Evolutionary conservation across 2,329 filamentous ascomycete species (phyloP), one percentile per base, ranked within the genome.

Genomic region (Nothophaeocryptopus gaeumannii): DNA sequence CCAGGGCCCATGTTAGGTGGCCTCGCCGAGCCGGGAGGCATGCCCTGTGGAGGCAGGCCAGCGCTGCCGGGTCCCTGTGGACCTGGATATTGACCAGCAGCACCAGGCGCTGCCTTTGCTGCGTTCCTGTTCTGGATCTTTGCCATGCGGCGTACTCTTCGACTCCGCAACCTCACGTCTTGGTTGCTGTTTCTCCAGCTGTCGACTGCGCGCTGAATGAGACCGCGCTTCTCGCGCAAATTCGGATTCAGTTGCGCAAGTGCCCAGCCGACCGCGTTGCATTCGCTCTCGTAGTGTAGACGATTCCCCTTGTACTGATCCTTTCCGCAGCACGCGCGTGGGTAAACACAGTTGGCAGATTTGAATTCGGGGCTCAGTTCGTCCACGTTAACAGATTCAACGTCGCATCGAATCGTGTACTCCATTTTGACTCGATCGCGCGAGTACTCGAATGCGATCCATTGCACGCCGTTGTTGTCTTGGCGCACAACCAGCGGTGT

Each of bases 121-220:
- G 58, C 52, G 55, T 66, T 67, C 42, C 92, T 84, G 65, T 82
- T 91, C 73, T 85, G 93, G 74, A 96, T 89, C 78, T 99, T 99
- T 48, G 91, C 91, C 88, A 95, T 93, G 59, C 93, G 84, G 59
- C 93, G 84, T 50, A 99, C 93, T 62, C 93, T 81, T 69, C 93
- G 81, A 72, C 92, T 97, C 67, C 93, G 83, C 66, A 97, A 77
- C 60, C 91, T 82, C 42, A 89, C 89, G 64, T 99, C 93, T 74
- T 95, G 90, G 73, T 97, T 97, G 79, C 92, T 97, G 76, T 99
- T 99, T 56, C 93, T 82, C 93, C 93, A 97, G 75, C 91, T 96
- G 72, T 99, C 93, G 38, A 99, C 93, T 2, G 93, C 93, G 58
- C 93, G 82, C 75, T 99, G 93, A 61, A 99, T 99, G 53, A 99